Evolutionary conservation across 2,329 filamentous ascomycete species (phyloP).

Genomic region (Pleoardoris graminearum): DNA sequence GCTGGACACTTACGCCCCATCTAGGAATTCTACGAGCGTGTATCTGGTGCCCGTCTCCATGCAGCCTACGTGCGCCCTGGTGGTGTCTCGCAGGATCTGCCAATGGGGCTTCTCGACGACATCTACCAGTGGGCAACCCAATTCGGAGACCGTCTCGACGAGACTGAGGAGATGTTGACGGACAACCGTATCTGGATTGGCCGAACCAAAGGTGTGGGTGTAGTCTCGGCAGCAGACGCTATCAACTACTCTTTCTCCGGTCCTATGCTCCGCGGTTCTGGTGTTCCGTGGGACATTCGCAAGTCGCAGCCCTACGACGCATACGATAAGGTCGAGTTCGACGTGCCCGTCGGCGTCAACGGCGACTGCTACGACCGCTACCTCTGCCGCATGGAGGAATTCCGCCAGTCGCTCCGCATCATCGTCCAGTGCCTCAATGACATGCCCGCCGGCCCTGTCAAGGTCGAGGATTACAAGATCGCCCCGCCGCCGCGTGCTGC

Average conservation of each 20-base stretch:
- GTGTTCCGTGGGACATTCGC: slow-evolving; percentile 93
- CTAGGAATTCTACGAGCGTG: slow-evolving; percentile 99
- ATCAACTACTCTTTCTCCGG: slow-evolving; percentile 96
- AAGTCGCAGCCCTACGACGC: slow-evolving; percentile 98
- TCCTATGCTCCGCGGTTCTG: slow-evolving; percentile 96
- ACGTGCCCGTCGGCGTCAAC: slow-evolving; percentile 93
- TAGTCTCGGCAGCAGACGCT: slow-evolving; percentile 89
- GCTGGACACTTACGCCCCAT: slow-evolving; percentile 13
- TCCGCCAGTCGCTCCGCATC: slow-evolving; percentile 96
- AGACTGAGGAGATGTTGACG: slow-evolving; percentile 97
- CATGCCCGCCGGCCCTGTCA: slow-evolving; percentile 92
- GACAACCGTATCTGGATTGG: slow-evolving; percentile 99
- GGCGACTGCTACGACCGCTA: slow-evolving; percentile 99
- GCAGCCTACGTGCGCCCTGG: slow-evolving; percentile 95
- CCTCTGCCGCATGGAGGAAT: slow-evolving; percentile 99
- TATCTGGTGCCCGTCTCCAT: slow-evolving; percentile 95
- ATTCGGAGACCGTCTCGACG: slow-evolving; percentile 96
- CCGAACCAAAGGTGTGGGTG: slow-evolving; percentile 86
- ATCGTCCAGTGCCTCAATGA: slow-evolving; percentile 99
- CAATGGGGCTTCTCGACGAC: slow-evolving; percentile 90
- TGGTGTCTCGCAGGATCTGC: slow-evolving; percentile 94
- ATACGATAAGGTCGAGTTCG: slow-evolving; percentile 97
- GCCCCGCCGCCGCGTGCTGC: slow-evolving; percentile 91
- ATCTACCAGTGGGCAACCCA: slow-evolving; percentile 99
- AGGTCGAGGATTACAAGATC: slow-evolving; percentile 98